phyloP scores from a whole-genome alignment of 164 flowering plant genomes.

The Akebia trifoliata region DNA sequence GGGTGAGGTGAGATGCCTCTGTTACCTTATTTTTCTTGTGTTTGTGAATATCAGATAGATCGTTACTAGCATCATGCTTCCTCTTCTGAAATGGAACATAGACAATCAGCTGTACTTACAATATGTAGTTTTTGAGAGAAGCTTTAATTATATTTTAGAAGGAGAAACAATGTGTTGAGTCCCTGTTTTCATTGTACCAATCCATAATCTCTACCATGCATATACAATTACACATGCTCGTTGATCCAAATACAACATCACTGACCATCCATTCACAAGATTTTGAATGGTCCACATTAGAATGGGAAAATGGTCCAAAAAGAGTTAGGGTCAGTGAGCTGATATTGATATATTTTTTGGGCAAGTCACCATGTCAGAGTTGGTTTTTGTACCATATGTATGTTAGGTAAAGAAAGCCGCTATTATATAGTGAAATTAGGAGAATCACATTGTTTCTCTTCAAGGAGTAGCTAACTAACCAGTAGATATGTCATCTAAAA shows the following conservation, averaged over 20 bases:
- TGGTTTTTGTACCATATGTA: no score
- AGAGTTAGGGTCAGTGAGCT: not conserved
- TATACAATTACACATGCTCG: not conserved
- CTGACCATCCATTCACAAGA: not conserved
- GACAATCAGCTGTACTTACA: not conserved
- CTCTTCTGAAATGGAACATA: slow-evolving; percentile 49
- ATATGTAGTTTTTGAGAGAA: not conserved
- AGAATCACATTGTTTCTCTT: not conserved
- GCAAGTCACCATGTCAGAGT: not conserved
- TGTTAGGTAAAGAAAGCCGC: no score
- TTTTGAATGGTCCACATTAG: not conserved
- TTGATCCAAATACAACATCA: not conserved
- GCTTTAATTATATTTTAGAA: not conserved
- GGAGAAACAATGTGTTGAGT: not conserved
- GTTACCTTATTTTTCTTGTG: slow-evolving; percentile 70
- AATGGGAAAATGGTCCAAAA: not conserved
- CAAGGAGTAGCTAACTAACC: not conserved
- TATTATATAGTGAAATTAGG: not conserved
- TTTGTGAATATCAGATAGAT: slow-evolving; percentile 49
- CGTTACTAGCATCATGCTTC: slow-evolving; percentile 74
- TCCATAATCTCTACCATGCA: not conserved
- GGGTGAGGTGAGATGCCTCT: not conserved
- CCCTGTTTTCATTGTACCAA: not conserved
- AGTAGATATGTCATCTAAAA: not conserved
- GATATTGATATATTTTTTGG: not conserved